These are phyloP conservation scores for Sclerotinia sclerotiorum DNA, from an alignment of 2,329 filamentous ascomycete genomes.

Conservation along the genomic window DNA sequence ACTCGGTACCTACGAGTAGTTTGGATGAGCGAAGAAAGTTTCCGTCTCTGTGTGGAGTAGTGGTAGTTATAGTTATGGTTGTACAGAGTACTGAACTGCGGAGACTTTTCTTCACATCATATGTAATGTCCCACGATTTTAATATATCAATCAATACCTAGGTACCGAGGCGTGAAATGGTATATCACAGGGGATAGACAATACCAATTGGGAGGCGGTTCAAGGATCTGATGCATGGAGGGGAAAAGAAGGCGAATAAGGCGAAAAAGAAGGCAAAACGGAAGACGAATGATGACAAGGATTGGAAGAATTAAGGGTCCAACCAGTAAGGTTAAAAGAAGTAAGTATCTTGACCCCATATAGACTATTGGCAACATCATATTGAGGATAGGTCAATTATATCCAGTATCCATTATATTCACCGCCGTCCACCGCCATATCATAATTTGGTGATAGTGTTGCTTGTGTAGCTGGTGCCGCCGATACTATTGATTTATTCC, in stretches of 20 bases:
- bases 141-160: neutral
- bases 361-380: neutral
- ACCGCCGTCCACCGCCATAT: constrained; percentile 12
- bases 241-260: constrained; percentile 3
- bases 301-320: neutral
- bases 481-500: neutral
- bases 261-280: neutral
- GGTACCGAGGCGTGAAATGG: too few species aligned
- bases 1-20: too few species aligned
- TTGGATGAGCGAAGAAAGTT: neutral
- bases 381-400: neutral
- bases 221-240: constrained; percentile 3
- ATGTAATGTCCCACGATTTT: neutral
- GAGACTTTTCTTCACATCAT: neutral
- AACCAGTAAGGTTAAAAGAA: neutral
- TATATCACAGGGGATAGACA: too few species aligned
- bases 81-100: neutral
- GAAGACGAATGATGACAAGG: neutral
- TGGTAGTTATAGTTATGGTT: neutral
- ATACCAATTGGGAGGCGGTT: neutral
- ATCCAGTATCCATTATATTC: neutral
- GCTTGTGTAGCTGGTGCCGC: neutral
- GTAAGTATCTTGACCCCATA: neutral
- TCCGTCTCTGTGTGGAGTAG: neutral
- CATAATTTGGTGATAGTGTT: neutral